Base-by-base conservation (phyloP, 2,329 filamentous ascomycete species). In the Tolypocladium paradoxum region DNA sequence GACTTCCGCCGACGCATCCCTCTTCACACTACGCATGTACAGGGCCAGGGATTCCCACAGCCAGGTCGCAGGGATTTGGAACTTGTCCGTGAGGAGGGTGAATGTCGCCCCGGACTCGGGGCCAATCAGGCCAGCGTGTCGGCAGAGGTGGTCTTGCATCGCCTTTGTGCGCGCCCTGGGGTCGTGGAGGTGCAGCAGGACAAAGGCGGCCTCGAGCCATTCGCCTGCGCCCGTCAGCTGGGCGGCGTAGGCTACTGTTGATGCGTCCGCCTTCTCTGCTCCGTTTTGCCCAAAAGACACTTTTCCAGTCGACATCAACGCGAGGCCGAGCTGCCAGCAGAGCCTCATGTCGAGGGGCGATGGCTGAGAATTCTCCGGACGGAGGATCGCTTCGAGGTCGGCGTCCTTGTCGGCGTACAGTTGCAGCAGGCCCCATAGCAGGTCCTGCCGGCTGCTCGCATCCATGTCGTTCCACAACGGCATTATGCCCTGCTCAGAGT, bases 21-120 rank as follows among this genome's bases (percentile, higher is more conserved):
- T 82, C 62, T 79, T 82, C 48, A 84, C 82, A 54, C 84, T 84
- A 56, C 88, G 86, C 70, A 90, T 90, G 68, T 87, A 86, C 16
- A 92, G 76, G 14, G 91, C 91, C 64, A 91, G 88, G 20, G 93
- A 89, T 55, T 89, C 82, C 83, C 88, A 95, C 50, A 97, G 77
- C 90, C 92, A 95, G 4, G 78, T 68, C 1, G 77, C 70, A 0
- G 92, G 90, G 43, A 97, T 81, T 57, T 82, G 79, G 51, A 91
- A 80, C 34, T 81, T 82, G 46, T 78, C 72, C 0, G 79, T 79
- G 24, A 93, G 73, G 16, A 78, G 76, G 12, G 70, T 72, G 68
- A 84, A 89, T 51, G 70, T 76, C 18, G 71, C 65, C 56, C 78
- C 76, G 9, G 76, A 73, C 49, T 84, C 77, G 3, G 77, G 73